Percentiles rank a stretch among this genome's conserved stretches.
Evolutionary conservation across 108 stramenopile species (phyloP).

Genomic region (Epithemia pelagica): DNA sequence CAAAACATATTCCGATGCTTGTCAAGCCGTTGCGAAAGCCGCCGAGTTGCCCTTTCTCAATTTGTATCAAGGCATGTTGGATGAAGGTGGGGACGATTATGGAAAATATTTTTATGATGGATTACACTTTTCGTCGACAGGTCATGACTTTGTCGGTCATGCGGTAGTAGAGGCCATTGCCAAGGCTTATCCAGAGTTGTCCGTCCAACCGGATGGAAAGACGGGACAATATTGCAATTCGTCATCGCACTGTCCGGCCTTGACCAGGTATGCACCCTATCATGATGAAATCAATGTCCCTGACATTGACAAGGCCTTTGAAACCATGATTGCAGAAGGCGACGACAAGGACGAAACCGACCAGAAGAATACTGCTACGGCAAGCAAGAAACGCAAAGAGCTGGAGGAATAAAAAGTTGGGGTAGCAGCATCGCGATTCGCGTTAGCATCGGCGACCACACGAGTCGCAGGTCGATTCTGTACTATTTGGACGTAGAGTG

Average conservation of each 20-base stretch:
- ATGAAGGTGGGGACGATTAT: conserved; percentile 20
- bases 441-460: too few relatives aligned
- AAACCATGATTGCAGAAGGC: background rate
- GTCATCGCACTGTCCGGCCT: conserved; percentile 34
- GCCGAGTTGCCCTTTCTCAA: conserved; percentile 38
- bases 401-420: too few relatives aligned
- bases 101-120: conserved; percentile 59
- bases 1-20: conserved; percentile 46
- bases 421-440: too few relatives aligned
- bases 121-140: conserved; percentile 58
- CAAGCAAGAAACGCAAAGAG: background rate
- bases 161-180: conserved; percentile 33
- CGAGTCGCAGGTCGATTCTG: too few relatives aligned
- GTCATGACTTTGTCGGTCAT: conserved; percentile 47
- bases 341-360: too few relatives aligned
- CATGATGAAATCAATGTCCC: conserved; percentile 71
- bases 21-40: conserved; percentile 35
- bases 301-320: conserved; percentile 44
- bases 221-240: conserved; percentile 61
- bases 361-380: too few relatives aligned
- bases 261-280: conserved; percentile 49
- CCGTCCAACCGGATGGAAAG: conserved; percentile 40
- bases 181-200: conserved; percentile 34
- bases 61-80: conserved; percentile 46
- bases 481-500: too few relatives aligned